Base-by-base conservation (phyloP, 73 alveolate species). In the Effrenium voratum region DNA sequence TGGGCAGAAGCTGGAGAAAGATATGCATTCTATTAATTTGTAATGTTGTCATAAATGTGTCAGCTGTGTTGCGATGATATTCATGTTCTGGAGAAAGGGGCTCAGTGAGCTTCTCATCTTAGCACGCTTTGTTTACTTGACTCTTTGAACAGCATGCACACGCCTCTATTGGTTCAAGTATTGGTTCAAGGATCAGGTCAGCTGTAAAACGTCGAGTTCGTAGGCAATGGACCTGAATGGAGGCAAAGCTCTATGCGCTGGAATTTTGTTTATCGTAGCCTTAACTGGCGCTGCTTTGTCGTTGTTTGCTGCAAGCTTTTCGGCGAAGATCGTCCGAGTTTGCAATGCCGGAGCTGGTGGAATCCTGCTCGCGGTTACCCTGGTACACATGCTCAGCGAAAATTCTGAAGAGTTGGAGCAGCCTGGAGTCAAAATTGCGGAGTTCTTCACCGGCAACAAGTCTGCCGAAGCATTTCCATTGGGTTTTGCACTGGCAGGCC, bases 281-380 rank as follows among this genome's bases (percentile, higher is more conserved):
- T 28, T 85, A n/a, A 43, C 22, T 44, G 94, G 94, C 30, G 49
- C 94, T 43, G 76, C 52, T 43, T 41, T 85, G 59, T 55, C 94
- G 3, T 57, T 38, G 63, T 85, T 24, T 63, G 76, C 94, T 15
- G 45, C 94, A 15, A 57, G 81, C 26, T 40, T 85, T 45, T 57
- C 94, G 1, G 41, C 82, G 28, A 85, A 87, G 70, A 32, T 87
- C 38, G 68, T 87, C 47, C 84, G 85, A 30, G 95, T 87, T 24
- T 63, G 45, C 70, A 87, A 87, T 87, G 95, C 95, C 30, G 34
- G 52, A 2, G 68, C 95, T 5, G 95, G 95, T 43, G 95, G 95
- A 19, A 68, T 87, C 47, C 72, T 87, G 45, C 95, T 87, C 1
- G 95, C 95, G 12, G 79, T 87, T 16, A 46, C 60, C 52, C 34